Evolutionary conservation across 257 asterid species (phyloP), one percentile per base, ranked within the genome.

Genomic region (Solanum neorickii): DNA sequence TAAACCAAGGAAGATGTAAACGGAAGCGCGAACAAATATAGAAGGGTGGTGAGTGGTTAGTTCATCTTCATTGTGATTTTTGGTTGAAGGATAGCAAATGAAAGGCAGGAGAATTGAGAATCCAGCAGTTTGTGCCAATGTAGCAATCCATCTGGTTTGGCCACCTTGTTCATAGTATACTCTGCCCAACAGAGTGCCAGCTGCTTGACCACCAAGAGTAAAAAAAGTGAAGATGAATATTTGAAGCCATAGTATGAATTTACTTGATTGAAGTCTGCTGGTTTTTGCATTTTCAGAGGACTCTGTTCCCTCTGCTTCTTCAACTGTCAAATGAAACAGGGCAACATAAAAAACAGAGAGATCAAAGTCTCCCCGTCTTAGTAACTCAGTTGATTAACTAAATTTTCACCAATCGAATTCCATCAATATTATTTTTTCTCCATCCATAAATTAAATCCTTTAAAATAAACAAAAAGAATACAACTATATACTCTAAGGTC

Each of bases 81-180:
- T 37, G 23, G 77, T 0, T 27, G 83, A 49, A 42, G 88, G 77
- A 31, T n/a, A 37, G 80, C 9, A 87, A 21, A 70, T 35, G 60
- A 84, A 15, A 62, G 87, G 88, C 11, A 87, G 42, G 23, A 65
- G 88, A 73, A 87, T 31, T 1, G 86, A 86, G 39, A 87, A 78
- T 9, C 88, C 88, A 12, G 68, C 82, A 23, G 88, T 78, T 87
- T 87, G 86, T 39, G 70, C 77, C 23, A 82, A 41, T 16, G 86
- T 82, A 14, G 80, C 88, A 42, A 87, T 29, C 88, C 88, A 87
- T 80, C 72, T 87, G 59, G 41, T 87, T 23, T 87, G 7, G 3
- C 86, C 88, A 44, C 88, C 88, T 65, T 87, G 84, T 3, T 60
- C 52, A 44, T 76, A 87, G 46, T 87, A 87, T 23, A 87, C 46